These are phyloP conservation scores for Ceratocystis destructans DNA, from an alignment of 2,329 filamentous ascomycete species.

Conservation along the genomic window DNA sequence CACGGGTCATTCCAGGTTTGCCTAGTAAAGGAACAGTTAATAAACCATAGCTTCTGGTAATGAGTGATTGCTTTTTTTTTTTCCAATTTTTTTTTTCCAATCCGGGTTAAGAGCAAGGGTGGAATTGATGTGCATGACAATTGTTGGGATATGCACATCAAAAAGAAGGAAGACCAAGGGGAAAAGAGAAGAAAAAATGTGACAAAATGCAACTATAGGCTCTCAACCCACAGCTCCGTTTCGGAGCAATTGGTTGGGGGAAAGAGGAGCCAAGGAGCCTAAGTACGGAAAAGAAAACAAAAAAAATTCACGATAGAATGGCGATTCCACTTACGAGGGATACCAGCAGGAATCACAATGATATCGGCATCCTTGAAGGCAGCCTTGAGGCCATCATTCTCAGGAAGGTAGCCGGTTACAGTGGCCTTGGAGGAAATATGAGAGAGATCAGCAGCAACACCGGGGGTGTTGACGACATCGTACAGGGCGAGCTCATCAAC, in stretches of 20 bases:
- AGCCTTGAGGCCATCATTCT: slow-evolving; percentile 69
- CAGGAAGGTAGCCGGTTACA: slow-evolving; percentile 76
- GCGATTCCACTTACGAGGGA: slow-evolving; percentile 62
- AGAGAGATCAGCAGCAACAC: slow-evolving; percentile 88
- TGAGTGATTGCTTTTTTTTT: background rate
- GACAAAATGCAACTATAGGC: background rate
- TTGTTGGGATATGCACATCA: slow-evolving; percentile 10
- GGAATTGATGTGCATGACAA: background rate
- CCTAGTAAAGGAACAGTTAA: slow-evolving; percentile 38
- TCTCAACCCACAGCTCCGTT: slow-evolving; percentile 2
- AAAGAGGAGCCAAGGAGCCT: slow-evolving; percentile 1
- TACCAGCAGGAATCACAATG: slow-evolving; percentile 92
- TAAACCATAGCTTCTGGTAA: slow-evolving; percentile 19
- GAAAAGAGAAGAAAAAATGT: background rate
- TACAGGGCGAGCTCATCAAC: slow-evolving; percentile 90
- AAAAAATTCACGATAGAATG: background rate
- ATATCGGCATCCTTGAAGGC: slow-evolving; percentile 90
- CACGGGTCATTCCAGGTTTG: slow-evolving; percentile 98
- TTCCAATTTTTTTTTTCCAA: background rate
- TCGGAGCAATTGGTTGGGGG: slow-evolving; percentile 12
- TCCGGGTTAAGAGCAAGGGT: background rate
- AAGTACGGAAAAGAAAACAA: background rate
- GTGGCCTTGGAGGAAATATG: slow-evolving; percentile 90
- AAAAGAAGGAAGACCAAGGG: slow-evolving; percentile 5
- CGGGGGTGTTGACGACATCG: slow-evolving; percentile 98